A percentile compares a stretch with the other conserved stretches of the same genome.
Conservation (phyloP, 202 grass and related monocot genomes). For the Panicum virgatum region DNA sequence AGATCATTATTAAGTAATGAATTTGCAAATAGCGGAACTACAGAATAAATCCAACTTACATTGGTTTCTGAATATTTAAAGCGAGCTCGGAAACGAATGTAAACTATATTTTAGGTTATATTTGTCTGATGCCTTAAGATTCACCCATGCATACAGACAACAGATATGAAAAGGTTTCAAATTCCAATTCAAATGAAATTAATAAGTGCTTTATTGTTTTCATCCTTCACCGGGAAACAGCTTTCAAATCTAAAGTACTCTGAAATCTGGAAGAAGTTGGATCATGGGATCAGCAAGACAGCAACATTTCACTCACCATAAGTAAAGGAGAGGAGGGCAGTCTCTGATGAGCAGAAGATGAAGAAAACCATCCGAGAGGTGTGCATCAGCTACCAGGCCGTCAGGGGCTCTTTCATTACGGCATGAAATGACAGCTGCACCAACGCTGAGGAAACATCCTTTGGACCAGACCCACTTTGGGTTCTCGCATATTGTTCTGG, state of each 20-base stretch:
- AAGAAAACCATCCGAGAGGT: conserved; percentile 95
- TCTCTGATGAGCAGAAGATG: conserved; percentile 93
- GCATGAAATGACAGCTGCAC: conserved; percentile 89
- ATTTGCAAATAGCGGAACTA: not conserved
- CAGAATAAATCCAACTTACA: not conserved
- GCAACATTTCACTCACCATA: conserved; percentile 62
- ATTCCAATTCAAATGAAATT: not conserved
- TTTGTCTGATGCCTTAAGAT: not conserved
- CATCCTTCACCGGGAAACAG: not conserved
- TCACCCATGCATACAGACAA: conserved; percentile 8
- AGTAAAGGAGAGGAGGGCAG: conserved; percentile 78
- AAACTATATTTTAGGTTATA: not conserved
- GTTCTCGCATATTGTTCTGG: conserved; percentile 36
- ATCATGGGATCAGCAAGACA: not conserved
- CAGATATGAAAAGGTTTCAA: not conserved
- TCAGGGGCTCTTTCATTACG: conserved; percentile 94
- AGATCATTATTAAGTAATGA: not conserved
- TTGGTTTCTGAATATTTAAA: not conserved
- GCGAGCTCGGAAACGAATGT: not conserved
- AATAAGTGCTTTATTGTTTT: not conserved
- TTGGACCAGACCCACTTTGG: conserved; percentile 65
- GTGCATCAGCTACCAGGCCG: conserved; percentile 89
- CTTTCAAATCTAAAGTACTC: not conserved
- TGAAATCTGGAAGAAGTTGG: conserved; percentile 12
- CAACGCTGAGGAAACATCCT: conserved; percentile 81